Conservation (phyloP, 495 filamentous ascomycete genomes). For the Niebla homalea region DNA sequence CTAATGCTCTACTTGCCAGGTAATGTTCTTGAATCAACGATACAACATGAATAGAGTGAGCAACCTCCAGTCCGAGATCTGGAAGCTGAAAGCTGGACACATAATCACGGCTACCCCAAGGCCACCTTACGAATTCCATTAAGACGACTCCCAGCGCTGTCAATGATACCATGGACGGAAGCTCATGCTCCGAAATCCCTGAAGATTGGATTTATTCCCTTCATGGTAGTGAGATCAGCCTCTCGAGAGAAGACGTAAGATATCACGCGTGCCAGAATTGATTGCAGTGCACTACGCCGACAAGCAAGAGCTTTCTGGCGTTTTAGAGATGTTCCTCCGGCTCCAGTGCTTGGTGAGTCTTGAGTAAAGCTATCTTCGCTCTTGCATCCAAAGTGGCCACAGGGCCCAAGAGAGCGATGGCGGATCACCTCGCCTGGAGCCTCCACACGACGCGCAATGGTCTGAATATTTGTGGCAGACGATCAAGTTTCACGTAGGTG, state of each 20-base stretch:
- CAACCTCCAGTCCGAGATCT: too few relatives aligned
- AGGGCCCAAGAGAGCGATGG: neutral
- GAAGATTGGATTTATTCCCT: neutral
- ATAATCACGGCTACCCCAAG: too few relatives aligned
- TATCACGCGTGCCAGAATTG: neutral
- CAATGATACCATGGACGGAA: neutral
- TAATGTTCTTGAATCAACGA: too few relatives aligned
- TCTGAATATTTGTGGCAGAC: conserved; percentile 6
- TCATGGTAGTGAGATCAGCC: conserved; percentile 2
- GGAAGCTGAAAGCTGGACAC: too few relatives aligned
- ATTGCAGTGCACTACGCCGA: conserved; percentile 1
- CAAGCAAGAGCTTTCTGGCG: neutral
- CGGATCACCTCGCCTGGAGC: neutral
- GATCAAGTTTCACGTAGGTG: neutral
- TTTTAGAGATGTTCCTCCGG: conserved; percentile 4
- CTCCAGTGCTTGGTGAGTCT: neutral
- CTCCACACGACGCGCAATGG: conserved; percentile 1
- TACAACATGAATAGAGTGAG: too few relatives aligned
- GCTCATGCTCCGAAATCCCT: neutral
- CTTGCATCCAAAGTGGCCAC: conserved; percentile 2
- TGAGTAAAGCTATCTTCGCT: neutral
- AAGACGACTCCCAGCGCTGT: neutral
- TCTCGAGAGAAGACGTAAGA: conserved; percentile 2
- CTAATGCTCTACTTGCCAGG: too few relatives aligned
- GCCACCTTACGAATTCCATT: too few relatives aligned